Evolutionary conservation across 2,329 filamentous ascomycete species (phyloP).

Genomic region (Xylariaceae sp.): DNA sequence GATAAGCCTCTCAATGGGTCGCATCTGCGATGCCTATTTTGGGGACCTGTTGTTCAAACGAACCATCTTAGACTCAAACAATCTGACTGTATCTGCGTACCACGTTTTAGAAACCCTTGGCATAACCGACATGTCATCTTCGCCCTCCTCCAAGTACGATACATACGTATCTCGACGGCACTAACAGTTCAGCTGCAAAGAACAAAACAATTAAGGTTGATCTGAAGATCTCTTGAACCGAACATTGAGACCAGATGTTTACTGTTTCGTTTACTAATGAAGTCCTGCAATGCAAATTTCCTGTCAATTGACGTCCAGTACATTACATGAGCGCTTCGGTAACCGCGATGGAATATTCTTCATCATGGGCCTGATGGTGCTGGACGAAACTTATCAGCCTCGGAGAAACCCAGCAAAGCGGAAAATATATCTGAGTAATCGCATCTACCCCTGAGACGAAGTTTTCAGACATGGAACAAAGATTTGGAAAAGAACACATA

Average conservation of each 20-base stretch:
- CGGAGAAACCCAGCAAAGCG: background rate
- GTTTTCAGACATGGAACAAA: no score
- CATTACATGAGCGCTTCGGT: background rate
- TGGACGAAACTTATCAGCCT: background rate
- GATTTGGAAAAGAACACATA: background rate
- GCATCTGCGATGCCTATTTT: background rate
- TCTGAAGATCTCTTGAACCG: no score
- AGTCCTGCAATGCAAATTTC: background rate
- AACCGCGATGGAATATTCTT: background rate
- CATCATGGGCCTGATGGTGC: no score
- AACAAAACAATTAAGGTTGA: conserved; percentile 3
- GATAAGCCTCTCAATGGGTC: background rate
- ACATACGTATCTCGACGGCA: background rate
- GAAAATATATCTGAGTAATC: no score
- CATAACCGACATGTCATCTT: background rate
- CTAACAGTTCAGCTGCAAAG: background rate
- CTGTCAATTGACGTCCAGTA: background rate
- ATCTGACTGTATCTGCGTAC: background rate
- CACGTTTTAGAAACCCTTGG: background rate
- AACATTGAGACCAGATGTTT: conserved; percentile 1
- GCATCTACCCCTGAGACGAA: no score
- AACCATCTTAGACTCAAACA: background rate
- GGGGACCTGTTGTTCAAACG: background rate
- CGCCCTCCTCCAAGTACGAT: background rate
- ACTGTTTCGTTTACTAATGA: conserved; percentile 5